A percentile compares a stretch with the other conserved stretches of the same genome.
phyloP scores from a whole-genome alignment of 257 asterid species.

The Anisodus tanguticus region DNA sequence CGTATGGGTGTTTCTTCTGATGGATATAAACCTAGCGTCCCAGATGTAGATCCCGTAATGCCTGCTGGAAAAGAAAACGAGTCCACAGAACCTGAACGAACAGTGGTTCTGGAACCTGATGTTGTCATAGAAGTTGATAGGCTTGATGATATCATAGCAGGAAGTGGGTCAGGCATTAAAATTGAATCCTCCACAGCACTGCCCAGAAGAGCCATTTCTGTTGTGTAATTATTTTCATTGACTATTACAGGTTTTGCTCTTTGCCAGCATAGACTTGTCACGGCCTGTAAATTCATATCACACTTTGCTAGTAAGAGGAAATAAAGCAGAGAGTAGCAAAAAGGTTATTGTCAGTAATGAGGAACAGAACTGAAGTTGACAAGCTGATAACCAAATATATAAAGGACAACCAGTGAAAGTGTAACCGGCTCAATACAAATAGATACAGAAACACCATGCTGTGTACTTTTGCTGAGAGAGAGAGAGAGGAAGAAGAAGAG shows the following conservation, averaged over 20 bases:
- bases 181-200: conserved; percentile 87
- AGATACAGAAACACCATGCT: neutral
- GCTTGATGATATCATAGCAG: conserved; percentile 73
- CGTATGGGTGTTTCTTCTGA: conserved; percentile 75
- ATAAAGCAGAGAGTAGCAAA: conserved; percentile 6
- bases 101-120: conserved; percentile 70
- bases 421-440: neutral
- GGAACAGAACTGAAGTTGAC: neutral
- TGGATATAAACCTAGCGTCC: conserved; percentile 49
- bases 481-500: neutral
- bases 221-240: conserved; percentile 72
- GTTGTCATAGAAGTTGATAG: conserved; percentile 53
- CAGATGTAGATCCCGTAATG: conserved; percentile 49
- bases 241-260: conserved; percentile 73
- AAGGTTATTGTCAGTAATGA: neutral
- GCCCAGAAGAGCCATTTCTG: conserved; percentile 77
- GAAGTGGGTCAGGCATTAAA: conserved; percentile 98
- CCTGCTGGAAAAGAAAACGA: conserved; percentile 60
- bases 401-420: neutral
- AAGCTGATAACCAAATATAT: conserved; percentile 13
- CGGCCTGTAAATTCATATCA: conserved; percentile 67
- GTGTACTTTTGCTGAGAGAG: neutral
- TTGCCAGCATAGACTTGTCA: conserved; percentile 94
- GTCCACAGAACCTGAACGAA: conserved; percentile 66
- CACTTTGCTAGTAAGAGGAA: conserved; percentile 31